Percentiles rank a stretch among this genome's conserved stretches.
Evolutionary conservation across 2,329 filamentous ascomycete genomes (phyloP).

Genomic region (Sporothrix schenckii): DNA sequence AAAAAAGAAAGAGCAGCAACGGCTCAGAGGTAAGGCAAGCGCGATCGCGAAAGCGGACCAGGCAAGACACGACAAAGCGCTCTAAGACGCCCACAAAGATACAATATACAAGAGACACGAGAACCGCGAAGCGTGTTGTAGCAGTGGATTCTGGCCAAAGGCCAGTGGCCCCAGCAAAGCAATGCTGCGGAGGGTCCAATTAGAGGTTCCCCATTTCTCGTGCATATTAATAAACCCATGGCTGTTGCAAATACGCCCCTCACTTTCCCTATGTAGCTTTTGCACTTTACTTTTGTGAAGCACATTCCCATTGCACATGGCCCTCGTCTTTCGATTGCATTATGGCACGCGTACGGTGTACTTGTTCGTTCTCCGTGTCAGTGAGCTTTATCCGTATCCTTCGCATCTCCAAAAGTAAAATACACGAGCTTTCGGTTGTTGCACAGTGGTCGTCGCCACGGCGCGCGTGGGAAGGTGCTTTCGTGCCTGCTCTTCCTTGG

Average conservation of each 20-base stretch:
- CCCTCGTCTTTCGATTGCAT: constrained; percentile 9
- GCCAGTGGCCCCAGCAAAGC: constrained; percentile 6
- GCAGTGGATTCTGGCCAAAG: constrained; percentile 26
- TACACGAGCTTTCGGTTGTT: not conserved
- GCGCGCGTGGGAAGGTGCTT: constrained; percentile 19
- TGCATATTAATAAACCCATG: constrained; percentile 28
- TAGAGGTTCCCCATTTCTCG: constrained; percentile 34
- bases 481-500: not conserved
- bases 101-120: constrained; percentile 34
- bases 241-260: constrained; percentile 6
- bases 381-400: not conserved
- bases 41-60: constrained; percentile 27
- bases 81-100: constrained; percentile 33
- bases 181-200: constrained; percentile 22
- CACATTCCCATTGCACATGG: not conserved
- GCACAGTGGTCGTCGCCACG: constrained; percentile 1
- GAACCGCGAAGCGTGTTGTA: constrained; percentile 37
- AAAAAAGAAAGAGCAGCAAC: constrained; percentile 13
- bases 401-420: not conserved
- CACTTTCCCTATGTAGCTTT: constrained; percentile 18
- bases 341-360: not conserved
- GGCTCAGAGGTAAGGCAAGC: constrained; percentile 27
- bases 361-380: not conserved
- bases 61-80: constrained; percentile 35
- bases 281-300: not conserved